These are phyloP conservation scores for Recurvomyces mirabilis DNA, from an alignment of 495 filamentous ascomycete genomes.

Conservation along the genomic window DNA sequence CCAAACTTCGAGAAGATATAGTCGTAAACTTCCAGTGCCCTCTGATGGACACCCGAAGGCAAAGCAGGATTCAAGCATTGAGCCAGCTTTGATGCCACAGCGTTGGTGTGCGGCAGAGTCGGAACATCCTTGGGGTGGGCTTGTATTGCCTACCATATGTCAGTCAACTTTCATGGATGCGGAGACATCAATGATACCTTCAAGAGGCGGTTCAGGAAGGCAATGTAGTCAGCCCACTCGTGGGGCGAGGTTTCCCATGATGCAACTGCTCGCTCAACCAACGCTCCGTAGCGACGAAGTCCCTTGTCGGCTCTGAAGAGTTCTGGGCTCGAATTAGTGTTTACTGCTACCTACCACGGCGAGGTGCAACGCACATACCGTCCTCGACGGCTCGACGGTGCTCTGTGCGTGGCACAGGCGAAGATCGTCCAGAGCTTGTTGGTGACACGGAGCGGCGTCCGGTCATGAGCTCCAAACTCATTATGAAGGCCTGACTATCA, in stretches of 20 bases:
- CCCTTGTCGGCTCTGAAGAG: constrained; percentile 64
- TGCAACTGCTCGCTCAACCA: constrained; percentile 75
- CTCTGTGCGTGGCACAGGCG: constrained; percentile 27
- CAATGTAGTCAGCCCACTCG: constrained; percentile 99
- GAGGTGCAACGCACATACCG: constrained; percentile 27
- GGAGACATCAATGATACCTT: too few relatives aligned
- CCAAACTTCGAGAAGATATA: constrained; percentile 75
- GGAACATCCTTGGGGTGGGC: constrained; percentile 59
- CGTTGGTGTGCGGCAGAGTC: constrained; percentile 68
- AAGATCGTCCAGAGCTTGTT: constrained; percentile 30
- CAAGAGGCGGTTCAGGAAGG: constrained; percentile 79
- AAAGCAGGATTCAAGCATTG: constrained; percentile 90
- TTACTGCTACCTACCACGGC: background rate
- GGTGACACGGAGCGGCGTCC: constrained; percentile 27
- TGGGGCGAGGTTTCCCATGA: constrained; percentile 87
- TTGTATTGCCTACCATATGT: constrained; percentile 63
- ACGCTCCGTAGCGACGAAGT: constrained; percentile 81
- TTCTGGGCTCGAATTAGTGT: constrained; percentile 11
- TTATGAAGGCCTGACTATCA: background rate
- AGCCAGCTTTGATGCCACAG: constrained; percentile 80
- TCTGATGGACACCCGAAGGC: constrained; percentile 97
- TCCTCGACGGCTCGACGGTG: constrained; percentile 31
- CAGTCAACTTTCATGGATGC: too few relatives aligned
- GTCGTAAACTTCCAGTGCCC: constrained; percentile 84
- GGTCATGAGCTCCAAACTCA: constrained; percentile 27